phyloP scores from a whole-genome alignment of 306 rosid species.

The Cicer pinnatifidum region DNA sequence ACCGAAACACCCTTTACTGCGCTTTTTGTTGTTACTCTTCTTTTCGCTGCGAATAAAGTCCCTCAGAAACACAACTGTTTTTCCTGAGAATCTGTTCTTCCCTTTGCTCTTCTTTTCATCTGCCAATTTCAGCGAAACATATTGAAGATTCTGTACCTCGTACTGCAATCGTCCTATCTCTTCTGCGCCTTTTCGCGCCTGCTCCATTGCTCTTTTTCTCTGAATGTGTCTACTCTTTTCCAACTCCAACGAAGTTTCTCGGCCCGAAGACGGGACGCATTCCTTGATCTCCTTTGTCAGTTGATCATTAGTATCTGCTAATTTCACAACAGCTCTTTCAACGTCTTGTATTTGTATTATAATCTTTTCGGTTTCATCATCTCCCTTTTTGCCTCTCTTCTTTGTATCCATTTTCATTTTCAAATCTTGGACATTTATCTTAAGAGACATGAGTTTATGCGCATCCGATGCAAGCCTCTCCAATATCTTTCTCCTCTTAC shows the following conservation, averaged over 20 bases:
- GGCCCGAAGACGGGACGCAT: slow-evolving; percentile 49
- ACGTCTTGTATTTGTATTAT: slow-evolving; percentile 74
- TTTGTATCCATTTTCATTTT: slow-evolving; percentile 63
- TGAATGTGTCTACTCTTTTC: slow-evolving; percentile 58
- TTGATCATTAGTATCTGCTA: slow-evolving; percentile 61
- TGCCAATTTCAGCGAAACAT: slow-evolving; percentile 66
- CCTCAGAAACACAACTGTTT: slow-evolving; percentile 71
- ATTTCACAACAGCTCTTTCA: slow-evolving; percentile 71
- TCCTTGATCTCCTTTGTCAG: slow-evolving; percentile 65
- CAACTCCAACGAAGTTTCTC: slow-evolving; percentile 50
- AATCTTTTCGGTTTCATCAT: slow-evolving; percentile 56
- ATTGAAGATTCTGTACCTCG: slow-evolving; percentile 83
- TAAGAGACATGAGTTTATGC: slow-evolving; percentile 64
- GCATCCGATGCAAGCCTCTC: slow-evolving; percentile 80
- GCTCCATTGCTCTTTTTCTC: slow-evolving; percentile 62
- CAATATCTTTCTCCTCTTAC: slow-evolving; percentile 67
- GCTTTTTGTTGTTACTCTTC: slow-evolving; percentile 55
- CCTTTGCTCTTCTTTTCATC: slow-evolving; percentile 67
- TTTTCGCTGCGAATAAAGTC: slow-evolving; percentile 72
- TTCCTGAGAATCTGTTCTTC: slow-evolving; percentile 66
- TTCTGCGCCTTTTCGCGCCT: slow-evolving; percentile 72
- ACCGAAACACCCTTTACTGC: slow-evolving; percentile 63
- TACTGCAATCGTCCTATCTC: slow-evolving; percentile 85
- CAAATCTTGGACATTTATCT: slow-evolving; percentile 63
- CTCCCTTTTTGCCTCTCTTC: slow-evolving; percentile 59